These are phyloP conservation scores for Trichoderma brevicompactum DNA, from an alignment of 2,329 filamentous ascomycete genomes.

Conservation along the genomic window DNA sequence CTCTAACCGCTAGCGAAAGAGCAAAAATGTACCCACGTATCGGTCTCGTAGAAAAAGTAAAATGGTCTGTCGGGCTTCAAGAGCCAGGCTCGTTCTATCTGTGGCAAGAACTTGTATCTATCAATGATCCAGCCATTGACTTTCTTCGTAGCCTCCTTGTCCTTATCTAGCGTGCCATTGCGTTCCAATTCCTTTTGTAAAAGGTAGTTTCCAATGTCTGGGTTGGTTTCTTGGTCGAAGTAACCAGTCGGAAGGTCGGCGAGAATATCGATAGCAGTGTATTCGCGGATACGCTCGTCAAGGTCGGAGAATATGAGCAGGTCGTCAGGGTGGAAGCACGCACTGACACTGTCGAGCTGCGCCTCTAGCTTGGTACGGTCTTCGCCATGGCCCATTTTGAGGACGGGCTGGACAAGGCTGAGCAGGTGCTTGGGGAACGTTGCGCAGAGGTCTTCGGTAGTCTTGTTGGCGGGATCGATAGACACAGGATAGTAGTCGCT, in stretches of 20 bases:
- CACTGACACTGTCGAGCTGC: slow-evolving; percentile 57
- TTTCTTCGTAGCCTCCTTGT: slow-evolving; percentile 39
- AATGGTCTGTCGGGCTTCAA: slow-evolving; percentile 54
- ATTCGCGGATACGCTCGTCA: slow-evolving; percentile 50
- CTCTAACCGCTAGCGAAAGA: not conserved
- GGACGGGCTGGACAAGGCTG: slow-evolving; percentile 40
- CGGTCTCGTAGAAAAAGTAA: slow-evolving; percentile 61
- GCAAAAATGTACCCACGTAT: slow-evolving; percentile 48
- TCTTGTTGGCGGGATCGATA: slow-evolving; percentile 36
- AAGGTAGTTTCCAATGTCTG: slow-evolving; percentile 47
- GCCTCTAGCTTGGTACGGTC: slow-evolving; percentile 41
- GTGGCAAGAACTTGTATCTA: slow-evolving; percentile 62
- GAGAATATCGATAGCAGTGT: slow-evolving; percentile 51
- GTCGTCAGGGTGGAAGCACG: slow-evolving; percentile 49
- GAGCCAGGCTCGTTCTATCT: slow-evolving; percentile 56
- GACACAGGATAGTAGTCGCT: slow-evolving; percentile 41
- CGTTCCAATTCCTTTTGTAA: slow-evolving; percentile 44
- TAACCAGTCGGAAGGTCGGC: slow-evolving; percentile 50
- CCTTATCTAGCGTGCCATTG: slow-evolving; percentile 41
- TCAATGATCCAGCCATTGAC: slow-evolving; percentile 57
- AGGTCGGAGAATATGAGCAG: slow-evolving; percentile 58
- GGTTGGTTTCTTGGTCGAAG: slow-evolving; percentile 40
- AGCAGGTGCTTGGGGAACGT: slow-evolving; percentile 42
- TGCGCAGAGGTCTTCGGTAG: slow-evolving; percentile 38
- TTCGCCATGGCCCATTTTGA: slow-evolving; percentile 43